phyloP scores from a whole-genome alignment of 2,329 filamentous ascomycete genomes.

The Podosphaera xanthii region DNA sequence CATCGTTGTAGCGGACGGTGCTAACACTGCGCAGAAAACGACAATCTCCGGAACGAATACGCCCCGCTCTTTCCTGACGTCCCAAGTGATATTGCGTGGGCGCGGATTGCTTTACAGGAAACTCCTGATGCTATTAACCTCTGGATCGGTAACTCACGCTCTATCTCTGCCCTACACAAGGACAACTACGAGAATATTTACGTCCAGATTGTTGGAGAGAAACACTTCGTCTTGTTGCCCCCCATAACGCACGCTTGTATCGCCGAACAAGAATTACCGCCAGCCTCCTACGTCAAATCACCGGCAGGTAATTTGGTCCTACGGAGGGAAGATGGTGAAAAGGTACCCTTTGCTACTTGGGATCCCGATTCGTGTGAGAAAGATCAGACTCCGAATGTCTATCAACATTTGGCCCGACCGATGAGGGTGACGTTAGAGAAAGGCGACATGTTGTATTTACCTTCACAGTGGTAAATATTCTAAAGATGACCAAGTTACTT shows the following conservation, averaged over 20 bases:
- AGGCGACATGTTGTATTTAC: slow-evolving; percentile 65
- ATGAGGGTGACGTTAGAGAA: slow-evolving; percentile 44
- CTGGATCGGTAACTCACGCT: slow-evolving; percentile 47
- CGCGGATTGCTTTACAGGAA: slow-evolving; percentile 42
- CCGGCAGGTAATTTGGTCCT: slow-evolving; percentile 4
- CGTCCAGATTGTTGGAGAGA: slow-evolving; percentile 48
- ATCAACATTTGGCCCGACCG: slow-evolving; percentile 35
- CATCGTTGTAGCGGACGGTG: not conserved
- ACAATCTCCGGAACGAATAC: slow-evolving; percentile 61
- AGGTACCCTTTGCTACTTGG: slow-evolving; percentile 49
- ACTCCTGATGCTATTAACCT: slow-evolving; percentile 57
- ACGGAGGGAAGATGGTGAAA: slow-evolving; percentile 14
- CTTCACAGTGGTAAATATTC: slow-evolving; percentile 45
- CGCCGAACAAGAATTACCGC: slow-evolving; percentile 33
- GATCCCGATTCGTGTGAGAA: slow-evolving; percentile 32
- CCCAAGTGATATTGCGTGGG: slow-evolving; percentile 43
- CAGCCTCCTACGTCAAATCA: slow-evolving; percentile 30
- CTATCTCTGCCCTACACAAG: slow-evolving; percentile 51
- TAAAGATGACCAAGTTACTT: not conserved
- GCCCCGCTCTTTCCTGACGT: slow-evolving; percentile 36
- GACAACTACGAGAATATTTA: slow-evolving; percentile 78
- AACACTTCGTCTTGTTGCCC: slow-evolving; percentile 56
- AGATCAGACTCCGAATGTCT: slow-evolving; percentile 23
- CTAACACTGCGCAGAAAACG: slow-evolving; percentile 35
- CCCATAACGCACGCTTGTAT: slow-evolving; percentile 46